Evolutionary conservation across 2,329 filamentous ascomycete species (phyloP), one percentile per base, ranked within the genome.

Genomic region (Botrytis elliptica): DNA sequence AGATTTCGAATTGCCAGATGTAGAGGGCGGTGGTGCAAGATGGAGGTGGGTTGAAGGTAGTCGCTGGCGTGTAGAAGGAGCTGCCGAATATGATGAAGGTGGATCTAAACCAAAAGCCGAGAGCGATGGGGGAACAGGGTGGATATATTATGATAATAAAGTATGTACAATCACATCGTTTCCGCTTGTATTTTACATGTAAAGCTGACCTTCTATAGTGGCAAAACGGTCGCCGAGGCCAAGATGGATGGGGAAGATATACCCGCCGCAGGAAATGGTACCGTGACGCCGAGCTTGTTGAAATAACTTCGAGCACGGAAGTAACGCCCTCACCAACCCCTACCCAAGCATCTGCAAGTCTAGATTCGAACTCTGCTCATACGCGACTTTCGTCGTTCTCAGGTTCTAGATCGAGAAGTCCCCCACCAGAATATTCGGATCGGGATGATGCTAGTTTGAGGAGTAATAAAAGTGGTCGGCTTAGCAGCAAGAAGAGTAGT

Each of bases 81-180:
- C 89, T 1, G 82, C 86, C 0, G 89, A 90, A 82, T 87, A 83
- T 69, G 84, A 84, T 9, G 79, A 83, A 81, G 80, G 83, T 77
- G 79, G 85, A 80, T 79, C 8, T 77, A 84, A 80, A 73, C 80
- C 79, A 81, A 83, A 80, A 78, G 78, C 76, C n/a, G 77, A 71
- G 55, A 77, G 77, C 71, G 82, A 84, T 72, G 77, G 84, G 81
- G 81, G 88, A 86, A 90, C 91, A 77, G 96, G 95, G 1, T 99
- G 96, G 96, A 93, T 97, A 55, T 99, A 96, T 82, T 99, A 98
- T 81, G 96, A 99, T 80, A 98, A 95, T 82, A 98, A 97, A 90
- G 93, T 94, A 84, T 75, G 85, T 33, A 20, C 33, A 57, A 18
- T 29, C 14, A 57, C 16, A 16, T 66, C 33, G 14, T n/a, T 25